phyloP scores from a whole-genome alignment of 2,329 filamentous ascomycete species.

The Penicillium sp. region DNA sequence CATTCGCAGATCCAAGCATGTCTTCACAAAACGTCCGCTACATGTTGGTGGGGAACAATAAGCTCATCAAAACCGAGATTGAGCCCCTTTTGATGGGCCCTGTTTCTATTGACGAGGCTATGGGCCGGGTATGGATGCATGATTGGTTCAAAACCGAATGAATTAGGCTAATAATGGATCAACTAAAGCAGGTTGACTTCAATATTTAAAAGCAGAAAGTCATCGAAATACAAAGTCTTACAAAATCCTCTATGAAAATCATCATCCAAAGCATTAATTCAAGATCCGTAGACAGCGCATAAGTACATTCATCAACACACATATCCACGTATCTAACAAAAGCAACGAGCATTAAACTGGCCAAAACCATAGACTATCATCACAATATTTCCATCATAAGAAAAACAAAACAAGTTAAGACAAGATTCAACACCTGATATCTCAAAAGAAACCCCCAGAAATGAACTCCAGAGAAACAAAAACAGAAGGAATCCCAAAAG shows the following conservation, averaged over 20 bases:
- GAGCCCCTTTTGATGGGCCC: no score
- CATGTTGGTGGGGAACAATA: no score
- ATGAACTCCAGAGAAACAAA: conserved; percentile 2
- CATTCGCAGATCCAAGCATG: no score
- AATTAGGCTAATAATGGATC: no score
- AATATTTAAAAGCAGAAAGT: no score
- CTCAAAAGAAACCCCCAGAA: conserved; percentile 5
- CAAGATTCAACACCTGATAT: conserved; percentile 13
- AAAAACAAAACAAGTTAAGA: conserved; percentile 6
- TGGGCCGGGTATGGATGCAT: no score
- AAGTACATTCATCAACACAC: conserved; percentile 18
- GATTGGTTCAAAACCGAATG: no score
- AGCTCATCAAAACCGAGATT: no score
- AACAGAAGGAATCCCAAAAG: background rate
- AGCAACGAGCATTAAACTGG: conserved; percentile 1
- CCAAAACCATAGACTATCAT: conserved; percentile 13
- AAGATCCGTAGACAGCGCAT: background rate
- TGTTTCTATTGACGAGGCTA: no score
- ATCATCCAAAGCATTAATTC: conserved; percentile 5
- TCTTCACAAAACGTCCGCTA: no score
- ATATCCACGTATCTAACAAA: conserved; percentile 18
- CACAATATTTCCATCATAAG: conserved; percentile 26
- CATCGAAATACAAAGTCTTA: no score
- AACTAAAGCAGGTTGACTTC: no score
- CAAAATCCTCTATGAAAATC: background rate